Percentiles rank a stretch among this genome's conserved stretches.
Conservation (phyloP, 768 basidiomycete species). For the Psilocybe subaeruginosa region DNA sequence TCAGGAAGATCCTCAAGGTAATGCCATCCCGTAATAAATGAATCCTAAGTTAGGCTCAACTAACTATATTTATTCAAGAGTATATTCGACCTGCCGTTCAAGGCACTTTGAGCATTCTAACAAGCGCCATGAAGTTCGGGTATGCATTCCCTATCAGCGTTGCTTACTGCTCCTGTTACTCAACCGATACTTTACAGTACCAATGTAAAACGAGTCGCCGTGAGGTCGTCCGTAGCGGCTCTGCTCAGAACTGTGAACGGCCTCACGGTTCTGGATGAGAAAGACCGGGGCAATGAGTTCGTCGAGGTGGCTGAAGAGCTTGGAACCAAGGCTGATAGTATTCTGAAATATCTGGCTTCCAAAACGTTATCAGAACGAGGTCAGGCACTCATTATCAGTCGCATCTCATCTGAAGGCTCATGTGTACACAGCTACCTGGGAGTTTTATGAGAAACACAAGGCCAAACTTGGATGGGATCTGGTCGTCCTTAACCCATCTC, state of each 20-base stretch:
- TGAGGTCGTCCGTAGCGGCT: too few species aligned
- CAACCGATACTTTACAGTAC: too few species aligned
- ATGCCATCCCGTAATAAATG: too few species aligned
- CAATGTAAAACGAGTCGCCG: too few species aligned
- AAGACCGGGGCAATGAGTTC: conserved; percentile 63
- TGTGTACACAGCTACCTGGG: conserved; percentile 36
- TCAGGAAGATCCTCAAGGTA: conserved; percentile 42
- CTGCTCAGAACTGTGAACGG: too few species aligned
- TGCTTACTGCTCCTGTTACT: too few species aligned
- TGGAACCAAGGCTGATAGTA: conserved; percentile 38
- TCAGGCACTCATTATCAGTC: conserved; percentile 16
- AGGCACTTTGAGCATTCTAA: conserved; percentile 66
- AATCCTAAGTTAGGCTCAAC: neutral
- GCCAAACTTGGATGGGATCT: conserved; percentile 50
- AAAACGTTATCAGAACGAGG: conserved; percentile 71
- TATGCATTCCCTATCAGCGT: neutral
- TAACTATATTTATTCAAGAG: neutral
- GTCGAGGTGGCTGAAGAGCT: conserved; percentile 46
- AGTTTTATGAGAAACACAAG: conserved; percentile 45
- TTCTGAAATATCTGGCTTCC: conserved; percentile 52
- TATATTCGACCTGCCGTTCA: conserved; percentile 58
- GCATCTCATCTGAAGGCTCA: too few species aligned
- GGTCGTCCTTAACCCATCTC: conserved; percentile 53
- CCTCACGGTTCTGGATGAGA: conserved; percentile 31
- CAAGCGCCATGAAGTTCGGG: conserved; percentile 41